These are phyloP conservation scores for Colletotrichum lentis DNA, from an alignment of 2,329 filamentous ascomycete species.

Conservation along the genomic window DNA sequence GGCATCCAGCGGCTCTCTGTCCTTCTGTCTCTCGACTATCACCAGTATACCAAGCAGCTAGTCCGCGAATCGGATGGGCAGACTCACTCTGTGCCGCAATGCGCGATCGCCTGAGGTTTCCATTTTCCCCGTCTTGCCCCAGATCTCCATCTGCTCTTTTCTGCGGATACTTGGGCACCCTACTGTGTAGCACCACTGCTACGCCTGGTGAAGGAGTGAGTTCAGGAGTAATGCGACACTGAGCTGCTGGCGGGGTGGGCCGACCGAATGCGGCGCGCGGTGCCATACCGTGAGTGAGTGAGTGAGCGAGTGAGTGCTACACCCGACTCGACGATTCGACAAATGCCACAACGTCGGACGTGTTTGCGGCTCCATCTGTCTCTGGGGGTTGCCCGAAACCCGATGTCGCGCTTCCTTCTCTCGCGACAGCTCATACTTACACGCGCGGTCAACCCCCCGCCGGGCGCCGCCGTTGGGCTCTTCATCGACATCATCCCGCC, in stretches of 20 bases:
- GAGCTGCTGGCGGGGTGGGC: conserved; percentile 20
- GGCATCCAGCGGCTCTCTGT: conserved; percentile 2
- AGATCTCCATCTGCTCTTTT: neutral
- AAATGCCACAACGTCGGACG: neutral
- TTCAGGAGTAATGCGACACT: conserved; percentile 13
- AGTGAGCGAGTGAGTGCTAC: no score
- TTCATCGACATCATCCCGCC: neutral
- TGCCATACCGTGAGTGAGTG: neutral
- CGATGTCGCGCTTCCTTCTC: neutral
- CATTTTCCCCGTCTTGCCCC: neutral
- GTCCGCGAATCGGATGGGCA: neutral
- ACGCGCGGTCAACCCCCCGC: conserved; percentile 8
- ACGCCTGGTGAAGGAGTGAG: neutral
- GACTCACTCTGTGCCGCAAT: neutral
- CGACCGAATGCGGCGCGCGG: conserved; percentile 11
- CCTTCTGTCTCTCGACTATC: neutral
- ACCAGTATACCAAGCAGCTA: neutral
- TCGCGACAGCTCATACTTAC: neutral
- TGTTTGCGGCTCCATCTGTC: conserved; percentile 26
- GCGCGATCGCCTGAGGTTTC: conserved; percentile 2
- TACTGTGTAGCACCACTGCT: neutral
- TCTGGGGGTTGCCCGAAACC: neutral
- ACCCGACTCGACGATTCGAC: neutral
- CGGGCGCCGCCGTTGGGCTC: conserved; percentile 24
- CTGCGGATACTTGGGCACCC: neutral